phyloP scores from a whole-genome alignment of 768 basidiomycete genomes.

The Tulasnella calospora region DNA sequence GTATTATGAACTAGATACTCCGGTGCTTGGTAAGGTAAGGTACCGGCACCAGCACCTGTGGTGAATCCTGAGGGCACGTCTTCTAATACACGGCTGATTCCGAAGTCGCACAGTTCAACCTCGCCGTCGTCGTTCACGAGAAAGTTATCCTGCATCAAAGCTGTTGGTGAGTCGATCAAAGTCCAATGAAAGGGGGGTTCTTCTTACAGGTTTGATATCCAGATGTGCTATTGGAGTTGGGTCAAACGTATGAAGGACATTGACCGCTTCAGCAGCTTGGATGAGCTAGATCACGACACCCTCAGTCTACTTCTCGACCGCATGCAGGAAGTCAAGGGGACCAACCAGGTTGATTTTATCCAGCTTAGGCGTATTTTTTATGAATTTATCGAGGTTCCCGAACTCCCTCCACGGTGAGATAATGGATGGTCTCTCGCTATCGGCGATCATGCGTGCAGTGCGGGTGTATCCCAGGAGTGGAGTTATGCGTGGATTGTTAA shows the following conservation, averaged over 20 bases:
- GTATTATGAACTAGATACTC: neutral
- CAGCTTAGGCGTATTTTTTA: neutral
- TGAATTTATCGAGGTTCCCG: neutral
- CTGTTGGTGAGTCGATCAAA: neutral
- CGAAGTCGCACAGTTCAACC: constrained; percentile 1
- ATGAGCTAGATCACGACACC: neutral
- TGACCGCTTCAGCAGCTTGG: neutral
- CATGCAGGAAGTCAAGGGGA: neutral
- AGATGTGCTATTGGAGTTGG: neutral
- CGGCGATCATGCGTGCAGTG: neutral
- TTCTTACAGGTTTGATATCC: neutral
- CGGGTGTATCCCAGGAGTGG: neutral
- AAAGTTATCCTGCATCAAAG: neutral
- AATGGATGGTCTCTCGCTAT: neutral
- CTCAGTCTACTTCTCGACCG: neutral
- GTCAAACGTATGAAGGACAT: neutral
- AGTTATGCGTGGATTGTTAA: neutral
- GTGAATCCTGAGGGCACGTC: neutral
- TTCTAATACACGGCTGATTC: neutral
- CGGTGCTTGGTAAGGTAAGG: neutral
- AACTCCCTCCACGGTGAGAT: neutral
- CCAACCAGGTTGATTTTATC: neutral
- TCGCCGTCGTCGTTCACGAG: neutral
- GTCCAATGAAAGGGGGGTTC: neutral
- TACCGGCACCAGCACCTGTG: neutral